A percentile compares a stretch with the other conserved stretches of the same genome.
These are phyloP conservation scores for Aspergillus melleus DNA, from an alignment of 2,329 filamentous ascomycete species.

Conservation along the genomic window DNA sequence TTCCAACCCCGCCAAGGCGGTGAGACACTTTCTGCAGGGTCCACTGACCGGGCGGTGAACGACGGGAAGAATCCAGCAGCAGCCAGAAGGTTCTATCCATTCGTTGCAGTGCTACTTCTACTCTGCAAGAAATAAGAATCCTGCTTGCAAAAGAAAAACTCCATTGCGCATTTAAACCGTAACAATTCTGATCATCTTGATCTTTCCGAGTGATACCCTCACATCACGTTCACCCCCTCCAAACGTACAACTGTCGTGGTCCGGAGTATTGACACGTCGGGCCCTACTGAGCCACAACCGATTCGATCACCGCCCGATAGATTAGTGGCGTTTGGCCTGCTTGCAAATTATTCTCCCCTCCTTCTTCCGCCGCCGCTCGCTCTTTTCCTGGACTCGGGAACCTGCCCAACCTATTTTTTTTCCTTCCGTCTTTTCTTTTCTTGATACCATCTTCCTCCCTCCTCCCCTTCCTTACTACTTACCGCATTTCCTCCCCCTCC, in stretches of 20 bases:
- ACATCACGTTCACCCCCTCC: neutral
- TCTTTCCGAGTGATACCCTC: neutral
- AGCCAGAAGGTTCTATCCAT: slow-evolving; percentile 43
- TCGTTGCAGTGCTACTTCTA: neutral
- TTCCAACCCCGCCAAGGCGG: slow-evolving; percentile 18
- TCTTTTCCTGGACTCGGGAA: slow-evolving; percentile 15
- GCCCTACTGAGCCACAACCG: slow-evolving; percentile 23
- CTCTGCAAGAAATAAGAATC: neutral
- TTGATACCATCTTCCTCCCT: slow-evolving; percentile 9
- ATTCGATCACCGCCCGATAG: slow-evolving; percentile 29
- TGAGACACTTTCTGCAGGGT: slow-evolving; percentile 24
- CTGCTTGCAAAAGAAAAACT: no score
- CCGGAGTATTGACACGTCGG: slow-evolving; percentile 10
- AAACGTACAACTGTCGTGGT: no score
- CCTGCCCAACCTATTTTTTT: slow-evolving; percentile 13
- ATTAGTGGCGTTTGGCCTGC: slow-evolving; percentile 33
- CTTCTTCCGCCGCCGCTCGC: slow-evolving; percentile 29
- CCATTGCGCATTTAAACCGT: no score
- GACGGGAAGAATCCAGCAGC: slow-evolving; percentile 27
- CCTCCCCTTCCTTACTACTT: slow-evolving; percentile 20
- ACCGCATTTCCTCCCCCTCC: slow-evolving; percentile 16
- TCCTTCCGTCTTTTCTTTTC: slow-evolving; percentile 7
- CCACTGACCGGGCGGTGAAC: slow-evolving; percentile 25
- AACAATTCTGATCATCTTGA: no score
- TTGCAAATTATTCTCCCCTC: slow-evolving; percentile 42